A percentile compares a stretch with the other conserved stretches of the same genome.
phyloP scores from a whole-genome alignment of 1,284 basidiomycete species.

The Pseudozyma tsukubaensis region DNA sequence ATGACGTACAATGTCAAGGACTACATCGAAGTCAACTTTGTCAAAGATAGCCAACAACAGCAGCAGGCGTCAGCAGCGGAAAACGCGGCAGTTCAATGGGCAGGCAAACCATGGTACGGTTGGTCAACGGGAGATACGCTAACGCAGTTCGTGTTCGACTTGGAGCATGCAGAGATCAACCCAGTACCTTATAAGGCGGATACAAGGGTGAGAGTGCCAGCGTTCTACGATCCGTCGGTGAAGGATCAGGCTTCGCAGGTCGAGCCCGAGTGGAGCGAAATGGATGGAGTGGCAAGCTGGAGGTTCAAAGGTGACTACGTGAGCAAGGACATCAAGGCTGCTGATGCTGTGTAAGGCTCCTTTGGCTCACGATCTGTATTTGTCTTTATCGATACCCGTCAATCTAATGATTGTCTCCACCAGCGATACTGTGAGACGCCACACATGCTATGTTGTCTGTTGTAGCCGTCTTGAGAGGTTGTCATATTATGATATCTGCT shows the following conservation, averaged over 20 bases:
- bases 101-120: constrained; percentile 45
- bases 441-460: too few relatives aligned
- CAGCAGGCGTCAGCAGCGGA: constrained; percentile 20
- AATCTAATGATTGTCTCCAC: too few relatives aligned
- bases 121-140: constrained; percentile 38
- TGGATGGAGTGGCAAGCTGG: constrained; percentile 34
- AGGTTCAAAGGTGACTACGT: constrained; percentile 38
- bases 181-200: constrained; percentile 43
- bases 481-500: too few relatives aligned
- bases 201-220: constrained; percentile 14
- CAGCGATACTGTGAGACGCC: too few relatives aligned
- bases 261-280: constrained; percentile 39
- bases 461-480: too few relatives aligned
- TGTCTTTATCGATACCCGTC: not conserved
- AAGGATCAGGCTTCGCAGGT: constrained; percentile 13
- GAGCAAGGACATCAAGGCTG: constrained; percentile 35
- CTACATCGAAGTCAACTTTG: constrained; percentile 38
- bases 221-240: constrained; percentile 39
- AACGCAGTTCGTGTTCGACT: constrained; percentile 43
- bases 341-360: constrained; percentile 14
- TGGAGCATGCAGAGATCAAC: constrained; percentile 14
- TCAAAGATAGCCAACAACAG: constrained; percentile 17
- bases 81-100: constrained; percentile 35
- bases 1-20: constrained; percentile 47
- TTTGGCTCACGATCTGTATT: not conserved